phyloP scores from a whole-genome alignment of 129 eudicot species.

The Lactuca saligna region DNA sequence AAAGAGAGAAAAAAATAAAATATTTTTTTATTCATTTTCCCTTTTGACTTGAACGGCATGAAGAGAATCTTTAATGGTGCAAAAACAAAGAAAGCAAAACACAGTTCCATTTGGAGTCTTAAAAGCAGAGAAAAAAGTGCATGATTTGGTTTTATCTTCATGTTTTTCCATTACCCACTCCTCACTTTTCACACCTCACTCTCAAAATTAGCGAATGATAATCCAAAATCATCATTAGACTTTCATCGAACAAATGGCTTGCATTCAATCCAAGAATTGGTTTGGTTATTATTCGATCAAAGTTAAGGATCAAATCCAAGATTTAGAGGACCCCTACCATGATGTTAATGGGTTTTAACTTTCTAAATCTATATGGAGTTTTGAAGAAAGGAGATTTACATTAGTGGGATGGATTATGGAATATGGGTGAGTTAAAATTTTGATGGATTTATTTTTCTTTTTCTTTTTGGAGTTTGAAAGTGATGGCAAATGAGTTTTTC shows the following conservation, averaged over 20 bases:
- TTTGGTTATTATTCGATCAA: neutral
- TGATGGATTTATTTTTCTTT: constrained; percentile 43
- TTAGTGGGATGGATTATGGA: constrained; percentile 40
- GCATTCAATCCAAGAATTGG: neutral
- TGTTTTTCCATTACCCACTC: constrained; percentile 40
- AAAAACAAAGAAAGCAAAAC: constrained; percentile 86
- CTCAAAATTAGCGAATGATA: neutral
- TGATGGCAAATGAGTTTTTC: constrained; percentile 40
- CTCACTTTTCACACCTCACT: constrained; percentile 10
- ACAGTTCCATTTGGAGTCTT: constrained; percentile 64
- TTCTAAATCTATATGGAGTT: constrained; percentile 48
- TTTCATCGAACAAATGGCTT: constrained; percentile 16
- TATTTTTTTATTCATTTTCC: constrained; percentile 39
- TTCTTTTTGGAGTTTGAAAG: constrained; percentile 52
- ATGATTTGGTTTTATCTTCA: constrained; percentile 77
- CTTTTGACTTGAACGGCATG: constrained; percentile 83
- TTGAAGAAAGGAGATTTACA: constrained; percentile 38
- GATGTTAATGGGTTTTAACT: constrained; percentile 63
- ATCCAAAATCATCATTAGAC: constrained; percentile 3
- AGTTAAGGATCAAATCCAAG: constrained; percentile 7
- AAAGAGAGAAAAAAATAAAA: neutral
- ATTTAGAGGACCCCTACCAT: constrained; percentile 78
- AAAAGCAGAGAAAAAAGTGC: constrained; percentile 79
- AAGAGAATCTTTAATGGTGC: constrained; percentile 85
- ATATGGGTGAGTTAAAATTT: constrained; percentile 21